These are phyloP conservation scores for Crucibulum laeve DNA, from an alignment of 768 basidiomycete species.

Conservation along the genomic window DNA sequence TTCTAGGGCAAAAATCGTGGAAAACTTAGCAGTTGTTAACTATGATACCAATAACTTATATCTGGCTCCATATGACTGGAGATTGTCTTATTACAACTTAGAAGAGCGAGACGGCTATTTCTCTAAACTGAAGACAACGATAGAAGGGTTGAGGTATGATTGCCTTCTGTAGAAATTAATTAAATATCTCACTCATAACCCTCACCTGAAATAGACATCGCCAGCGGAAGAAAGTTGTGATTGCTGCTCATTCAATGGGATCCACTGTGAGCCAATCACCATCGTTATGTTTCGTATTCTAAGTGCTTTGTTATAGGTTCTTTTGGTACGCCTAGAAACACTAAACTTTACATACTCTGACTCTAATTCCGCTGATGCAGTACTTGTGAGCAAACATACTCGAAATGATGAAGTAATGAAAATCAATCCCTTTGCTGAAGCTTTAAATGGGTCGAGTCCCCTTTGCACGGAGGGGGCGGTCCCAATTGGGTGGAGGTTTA, in stretches of 20 bases:
- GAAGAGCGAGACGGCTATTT: slow-evolving; percentile 91
- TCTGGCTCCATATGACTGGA: slow-evolving; percentile 90
- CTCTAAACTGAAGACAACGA: slow-evolving; percentile 72
- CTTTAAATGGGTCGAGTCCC: slow-evolving; percentile 96
- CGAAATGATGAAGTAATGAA: neutral
- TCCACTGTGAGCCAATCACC: slow-evolving; percentile 48
- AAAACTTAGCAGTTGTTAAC: slow-evolving; percentile 89
- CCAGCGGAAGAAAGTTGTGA: slow-evolving; percentile 73
- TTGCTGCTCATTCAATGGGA: slow-evolving; percentile 88
- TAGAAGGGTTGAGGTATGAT: slow-evolving; percentile 72
- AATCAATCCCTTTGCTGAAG: slow-evolving; percentile 28
- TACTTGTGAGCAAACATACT: slow-evolving; percentile 69
- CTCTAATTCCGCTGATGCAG: slow-evolving; percentile 31
- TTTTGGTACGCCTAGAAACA: slow-evolving; percentile 38
- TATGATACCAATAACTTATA: slow-evolving; percentile 90
- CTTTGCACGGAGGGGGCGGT: slow-evolving; percentile 76
- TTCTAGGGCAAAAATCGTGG: slow-evolving; percentile 82
- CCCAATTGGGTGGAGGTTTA: slow-evolving; percentile 86
- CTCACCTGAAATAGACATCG: slow-evolving; percentile 44
- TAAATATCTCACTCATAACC: neutral
- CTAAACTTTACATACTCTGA: slow-evolving; percentile 1
- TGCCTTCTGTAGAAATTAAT: neutral
- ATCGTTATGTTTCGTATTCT: neutral
- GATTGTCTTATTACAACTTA: slow-evolving; percentile 82
- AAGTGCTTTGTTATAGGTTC: slow-evolving; percentile 23